These are phyloP conservation scores for Juncus inflexus DNA, from an alignment of 176 grass and related monocot species.

Conservation along the genomic window DNA sequence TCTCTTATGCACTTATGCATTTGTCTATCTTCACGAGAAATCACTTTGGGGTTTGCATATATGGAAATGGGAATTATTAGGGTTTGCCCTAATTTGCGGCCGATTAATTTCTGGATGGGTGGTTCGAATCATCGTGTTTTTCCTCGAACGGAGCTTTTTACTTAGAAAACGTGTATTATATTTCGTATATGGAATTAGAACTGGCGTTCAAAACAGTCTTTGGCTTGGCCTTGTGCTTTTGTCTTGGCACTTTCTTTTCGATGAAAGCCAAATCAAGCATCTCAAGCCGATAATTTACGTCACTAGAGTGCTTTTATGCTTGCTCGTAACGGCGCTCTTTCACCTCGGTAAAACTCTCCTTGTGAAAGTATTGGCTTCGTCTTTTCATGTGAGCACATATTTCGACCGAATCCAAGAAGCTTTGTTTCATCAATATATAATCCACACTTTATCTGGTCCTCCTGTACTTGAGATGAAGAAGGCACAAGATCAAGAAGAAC, in stretches of 20 bases:
- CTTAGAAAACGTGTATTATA: conserved; percentile 75
- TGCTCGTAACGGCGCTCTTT: conserved; percentile 56
- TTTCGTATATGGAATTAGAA: conserved; percentile 74
- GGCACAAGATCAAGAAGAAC: conserved; percentile 38
- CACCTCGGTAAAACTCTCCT: conserved; percentile 71
- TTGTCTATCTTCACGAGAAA: conserved; percentile 25
- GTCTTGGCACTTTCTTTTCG: conserved; percentile 68
- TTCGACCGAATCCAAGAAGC: conserved; percentile 88
- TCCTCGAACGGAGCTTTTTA: conserved; percentile 66
- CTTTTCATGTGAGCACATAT: conserved; percentile 74
- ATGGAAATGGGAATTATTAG: conserved; percentile 73
- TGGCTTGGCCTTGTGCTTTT: conserved; percentile 68
- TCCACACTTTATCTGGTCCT: conserved; percentile 65
- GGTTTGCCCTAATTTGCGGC: conserved; percentile 74
- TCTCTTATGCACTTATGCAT: conserved; percentile 40
- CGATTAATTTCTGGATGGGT: conserved; percentile 70
- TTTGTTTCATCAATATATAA: conserved; percentile 66
- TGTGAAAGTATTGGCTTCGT: conserved; percentile 74
- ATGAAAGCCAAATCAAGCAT: conserved; percentile 43
- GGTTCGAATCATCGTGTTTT: conserved; percentile 55
- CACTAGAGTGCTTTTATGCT: conserved; percentile 68
- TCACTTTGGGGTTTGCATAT: conserved; percentile 44
- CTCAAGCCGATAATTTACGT: conserved; percentile 49
- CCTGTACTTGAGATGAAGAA: conserved; percentile 42
- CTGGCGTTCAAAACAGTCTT: conserved; percentile 57